phyloP scores from a whole-genome alignment of 495 filamentous ascomycete species.

The Penicillium arizonense region DNA sequence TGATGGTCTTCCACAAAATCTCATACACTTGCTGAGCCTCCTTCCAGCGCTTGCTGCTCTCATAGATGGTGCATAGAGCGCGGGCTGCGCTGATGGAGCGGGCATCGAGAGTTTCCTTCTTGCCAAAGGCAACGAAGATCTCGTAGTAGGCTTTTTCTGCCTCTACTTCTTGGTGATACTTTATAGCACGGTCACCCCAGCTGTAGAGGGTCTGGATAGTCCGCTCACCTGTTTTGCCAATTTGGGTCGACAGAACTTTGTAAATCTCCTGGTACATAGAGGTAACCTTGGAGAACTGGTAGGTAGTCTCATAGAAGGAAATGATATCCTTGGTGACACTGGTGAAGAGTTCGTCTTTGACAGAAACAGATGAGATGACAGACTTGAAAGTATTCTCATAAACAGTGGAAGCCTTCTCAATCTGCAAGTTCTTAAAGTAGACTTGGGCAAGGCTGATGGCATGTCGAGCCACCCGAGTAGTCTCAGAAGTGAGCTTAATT shows the following conservation, averaged over 20 bases:
- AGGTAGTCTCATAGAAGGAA: conserved; percentile 41
- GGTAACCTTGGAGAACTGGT: conserved; percentile 38
- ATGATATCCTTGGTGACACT: conserved; percentile 37
- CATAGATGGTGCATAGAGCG: conserved; percentile 39
- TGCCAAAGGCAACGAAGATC: conserved; percentile 53
- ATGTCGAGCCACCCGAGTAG: too few relatives aligned
- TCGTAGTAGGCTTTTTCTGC: conserved; percentile 57
- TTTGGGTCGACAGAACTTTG: conserved; percentile 29
- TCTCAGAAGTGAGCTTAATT: too few relatives aligned
- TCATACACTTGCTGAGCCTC: background rate
- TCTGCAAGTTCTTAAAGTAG: conserved; percentile 33
- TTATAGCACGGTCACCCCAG: conserved; percentile 51
- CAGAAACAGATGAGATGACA: conserved; percentile 30
- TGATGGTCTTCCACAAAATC: too few relatives aligned
- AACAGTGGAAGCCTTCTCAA: conserved; percentile 29
- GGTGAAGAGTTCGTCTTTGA: conserved; percentile 30
- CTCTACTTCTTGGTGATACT: conserved; percentile 45
- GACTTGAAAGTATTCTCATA: conserved; percentile 40
- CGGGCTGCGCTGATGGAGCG: conserved; percentile 40
- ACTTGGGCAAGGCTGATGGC: conserved; percentile 35
- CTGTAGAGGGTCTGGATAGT: conserved; percentile 57
- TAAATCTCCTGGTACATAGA: conserved; percentile 33
- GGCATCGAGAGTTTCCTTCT: conserved; percentile 44
- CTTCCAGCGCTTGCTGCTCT: conserved; percentile 37
- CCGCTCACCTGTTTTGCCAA: conserved; percentile 49